Evolutionary conservation across 2,329 filamentous ascomycete species (phyloP), one percentile per base, ranked within the genome.

Genomic region (Ophiosphaerella korrae): DNA sequence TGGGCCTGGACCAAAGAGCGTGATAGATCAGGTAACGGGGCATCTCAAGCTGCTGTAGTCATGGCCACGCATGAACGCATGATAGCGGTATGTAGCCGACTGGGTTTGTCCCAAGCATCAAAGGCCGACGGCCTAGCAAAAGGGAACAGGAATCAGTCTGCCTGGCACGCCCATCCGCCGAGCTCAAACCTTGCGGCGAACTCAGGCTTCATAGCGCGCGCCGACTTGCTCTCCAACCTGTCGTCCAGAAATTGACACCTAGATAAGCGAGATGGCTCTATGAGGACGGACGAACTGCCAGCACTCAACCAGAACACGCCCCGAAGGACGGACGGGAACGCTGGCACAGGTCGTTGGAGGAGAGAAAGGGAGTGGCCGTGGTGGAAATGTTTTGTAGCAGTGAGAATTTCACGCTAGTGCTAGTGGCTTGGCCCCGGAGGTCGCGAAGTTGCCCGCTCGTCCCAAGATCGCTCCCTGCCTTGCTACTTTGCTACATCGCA

Each of bases 181-280:
- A 74, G 68, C 67, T 74, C 71, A 60, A 72, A 69, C 68, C 68
- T 60, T 51, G 40, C 57, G 66, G 67, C 55, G 62, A 73, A 60
- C 66, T 74, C 71, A 84, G 83, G 84, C 82, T 81, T 71, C 67
- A 29, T 69, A 69, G 65, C 69, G 67, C 74, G 76, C 76, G 75
- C 79, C 78, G 75, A 80, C 80, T 94, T 84, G 70, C 75, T 96
- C 88, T 95, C 75, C 90, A 88, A 94, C 87, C 89, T 94, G 92
- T 96, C 90, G 89, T 92, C 90, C 86, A 88, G 89, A 92, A 80
- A 90, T 88, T 86, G 83, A 89, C 88, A 92, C 85, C 89, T 86
- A 75, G 68, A 39, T 70, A 64, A 70, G 51, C 60, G 86, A 90
- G 88, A 86, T 87, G 92, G 89, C 89, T 87, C 90, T 73, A 67